These are phyloP conservation scores for Blastomyces gilchristii DNA, from an alignment of 2,329 filamentous ascomycete species.

Conservation along the genomic window DNA sequence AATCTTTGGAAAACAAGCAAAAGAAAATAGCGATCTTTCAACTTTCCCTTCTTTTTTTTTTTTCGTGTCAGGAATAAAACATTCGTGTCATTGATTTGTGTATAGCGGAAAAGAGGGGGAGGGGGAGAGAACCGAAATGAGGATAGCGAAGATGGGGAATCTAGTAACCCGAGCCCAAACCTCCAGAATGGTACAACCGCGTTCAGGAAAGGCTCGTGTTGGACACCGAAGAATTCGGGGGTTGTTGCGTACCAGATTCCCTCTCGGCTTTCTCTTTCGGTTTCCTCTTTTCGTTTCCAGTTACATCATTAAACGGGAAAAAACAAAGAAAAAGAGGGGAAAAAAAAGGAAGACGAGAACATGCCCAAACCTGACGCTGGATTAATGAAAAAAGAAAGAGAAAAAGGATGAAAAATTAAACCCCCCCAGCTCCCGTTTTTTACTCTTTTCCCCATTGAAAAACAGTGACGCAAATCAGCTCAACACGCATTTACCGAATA, in stretches of 20 bases:
- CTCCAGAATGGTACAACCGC: background rate
- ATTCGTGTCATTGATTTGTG: background rate
- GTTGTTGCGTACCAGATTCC: background rate
- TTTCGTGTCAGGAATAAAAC: background rate
- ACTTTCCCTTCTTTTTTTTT: background rate
- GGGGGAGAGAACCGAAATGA: background rate
- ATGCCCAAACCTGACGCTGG: slow-evolving; percentile 3
- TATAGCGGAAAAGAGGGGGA: background rate
- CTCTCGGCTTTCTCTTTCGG: background rate
- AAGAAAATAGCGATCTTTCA: background rate
- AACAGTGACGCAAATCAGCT: slow-evolving; percentile 14
- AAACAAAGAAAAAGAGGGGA: background rate
- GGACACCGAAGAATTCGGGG: background rate
- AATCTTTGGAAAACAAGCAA: slow-evolving; percentile 25
- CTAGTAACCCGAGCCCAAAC: background rate
- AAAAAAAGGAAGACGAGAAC: background rate
- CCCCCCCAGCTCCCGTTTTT: slow-evolving; percentile 15
- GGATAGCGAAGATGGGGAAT: background rate
- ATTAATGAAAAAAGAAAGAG: background rate
- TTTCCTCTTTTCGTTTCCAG: background rate
- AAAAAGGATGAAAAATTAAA: background rate
- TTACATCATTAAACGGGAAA: slow-evolving; percentile 4
- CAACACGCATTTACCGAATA: slow-evolving; percentile 66
- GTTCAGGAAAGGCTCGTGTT: background rate
- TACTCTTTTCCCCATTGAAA: slow-evolving; percentile 44